phyloP scores from a whole-genome alignment of 2,329 filamentous ascomycete species.

The Fonsecaea monophora region DNA sequence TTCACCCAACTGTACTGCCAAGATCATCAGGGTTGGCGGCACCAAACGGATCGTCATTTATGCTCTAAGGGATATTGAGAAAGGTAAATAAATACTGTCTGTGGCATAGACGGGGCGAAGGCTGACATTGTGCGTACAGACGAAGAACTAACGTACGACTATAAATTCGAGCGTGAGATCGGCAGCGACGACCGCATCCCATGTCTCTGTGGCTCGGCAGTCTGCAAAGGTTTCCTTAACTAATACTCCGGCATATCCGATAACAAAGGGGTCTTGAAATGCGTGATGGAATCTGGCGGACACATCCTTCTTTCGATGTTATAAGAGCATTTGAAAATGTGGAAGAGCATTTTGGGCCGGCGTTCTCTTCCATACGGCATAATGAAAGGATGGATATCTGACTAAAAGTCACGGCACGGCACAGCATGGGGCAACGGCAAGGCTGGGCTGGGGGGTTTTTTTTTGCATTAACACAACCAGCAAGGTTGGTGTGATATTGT shows the following conservation, averaged over 20 bases:
- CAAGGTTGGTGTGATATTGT: not conserved
- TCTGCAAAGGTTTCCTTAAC: conserved; percentile 99
- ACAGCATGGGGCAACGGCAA: conserved; percentile 1
- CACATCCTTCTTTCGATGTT: conserved; percentile 16
- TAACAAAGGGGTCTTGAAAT: conserved; percentile 1
- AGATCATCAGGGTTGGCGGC: conserved; percentile 98
- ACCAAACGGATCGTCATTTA: conserved; percentile 99
- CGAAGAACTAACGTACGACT: conserved; percentile 99
- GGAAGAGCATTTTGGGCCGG: conserved; percentile 23
- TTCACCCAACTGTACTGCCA: conserved; percentile 97
- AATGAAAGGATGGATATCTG: conserved; percentile 15
- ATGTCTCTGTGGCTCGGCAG: conserved; percentile 92
- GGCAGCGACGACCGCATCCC: conserved; percentile 94
- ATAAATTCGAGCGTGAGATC: conserved; percentile 98
- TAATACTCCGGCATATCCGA: conserved; percentile 51
- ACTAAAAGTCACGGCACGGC: conserved; percentile 7
- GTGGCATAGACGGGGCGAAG: conserved; percentile 3
- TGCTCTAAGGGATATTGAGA: conserved; percentile 89
- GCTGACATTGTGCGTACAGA: conserved; percentile 63
- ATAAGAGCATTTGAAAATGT: conserved; percentile 25
- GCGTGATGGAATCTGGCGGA: not conserved
- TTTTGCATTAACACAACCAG: not conserved
- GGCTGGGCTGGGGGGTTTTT: not conserved
- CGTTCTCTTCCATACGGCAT: conserved; percentile 24
- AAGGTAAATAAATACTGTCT: conserved; percentile 69